These are phyloP conservation scores for Nannizziopsis barbatae DNA, from an alignment of 2,329 filamentous ascomycete species.

Conservation along the genomic window DNA sequence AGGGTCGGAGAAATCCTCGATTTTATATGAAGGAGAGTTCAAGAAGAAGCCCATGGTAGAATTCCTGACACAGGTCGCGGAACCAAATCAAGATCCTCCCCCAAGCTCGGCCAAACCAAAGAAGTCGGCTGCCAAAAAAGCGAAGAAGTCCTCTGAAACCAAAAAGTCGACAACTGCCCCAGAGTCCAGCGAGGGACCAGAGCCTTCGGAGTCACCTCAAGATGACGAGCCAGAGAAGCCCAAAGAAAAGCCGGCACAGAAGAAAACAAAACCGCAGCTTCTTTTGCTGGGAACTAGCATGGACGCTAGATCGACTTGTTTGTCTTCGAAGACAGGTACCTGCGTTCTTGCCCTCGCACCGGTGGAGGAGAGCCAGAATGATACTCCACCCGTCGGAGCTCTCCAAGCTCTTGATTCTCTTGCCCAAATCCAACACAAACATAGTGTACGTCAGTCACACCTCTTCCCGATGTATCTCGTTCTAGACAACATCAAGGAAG, in stretches of 20 bases:
- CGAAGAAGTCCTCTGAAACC: constrained; percentile 34
- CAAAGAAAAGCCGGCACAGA: constrained; percentile 42
- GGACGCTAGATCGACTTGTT: constrained; percentile 58
- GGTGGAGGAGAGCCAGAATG: constrained; percentile 39
- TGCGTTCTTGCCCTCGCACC: constrained; percentile 71
- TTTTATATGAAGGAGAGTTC: constrained; percentile 70
- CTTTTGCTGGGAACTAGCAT: constrained; percentile 52
- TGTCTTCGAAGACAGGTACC: constrained; percentile 63
- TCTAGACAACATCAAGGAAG: constrained; percentile 49
- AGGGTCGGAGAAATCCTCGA: constrained; percentile 53
- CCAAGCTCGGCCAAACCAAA: constrained; percentile 27
- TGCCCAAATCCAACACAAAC: constrained; percentile 64
- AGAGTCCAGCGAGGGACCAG: constrained; percentile 22
- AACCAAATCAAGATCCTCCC: constrained; percentile 67
- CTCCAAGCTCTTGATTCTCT: constrained; percentile 52
- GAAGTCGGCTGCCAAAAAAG: constrained; percentile 22
- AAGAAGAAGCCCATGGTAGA: constrained; percentile 71
- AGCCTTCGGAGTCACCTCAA: not conserved
- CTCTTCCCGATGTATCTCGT: constrained; percentile 78
- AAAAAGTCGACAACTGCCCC: constrained; percentile 45
- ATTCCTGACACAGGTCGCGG: constrained; percentile 68
- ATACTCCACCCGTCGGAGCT: constrained; percentile 34
- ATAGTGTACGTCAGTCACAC: constrained; percentile 53
- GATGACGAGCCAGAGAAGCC: constrained; percentile 9
- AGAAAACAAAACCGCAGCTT: constrained; percentile 47